These are phyloP conservation scores for Actinidia arguta DNA, from an alignment of 179 eudicot genomes.

Conservation along the genomic window DNA sequence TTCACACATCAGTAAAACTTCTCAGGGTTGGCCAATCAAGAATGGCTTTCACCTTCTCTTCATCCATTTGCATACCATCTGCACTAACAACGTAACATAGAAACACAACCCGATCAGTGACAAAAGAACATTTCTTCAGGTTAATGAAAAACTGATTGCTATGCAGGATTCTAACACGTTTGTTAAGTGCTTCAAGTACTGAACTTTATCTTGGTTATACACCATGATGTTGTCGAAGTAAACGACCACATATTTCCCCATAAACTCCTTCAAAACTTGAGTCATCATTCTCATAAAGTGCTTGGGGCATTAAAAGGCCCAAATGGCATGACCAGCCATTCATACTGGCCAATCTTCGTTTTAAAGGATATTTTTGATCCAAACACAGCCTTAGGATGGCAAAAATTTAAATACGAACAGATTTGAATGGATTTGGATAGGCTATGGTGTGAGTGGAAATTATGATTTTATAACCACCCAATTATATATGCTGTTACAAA, in stretches of 20 bases:
- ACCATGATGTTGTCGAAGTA: background rate
- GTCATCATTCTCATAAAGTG: background rate
- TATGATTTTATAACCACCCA: too few relatives aligned
- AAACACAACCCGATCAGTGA: background rate
- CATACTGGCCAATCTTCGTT: too few relatives aligned
- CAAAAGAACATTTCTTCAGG: background rate
- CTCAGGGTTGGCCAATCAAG: background rate
- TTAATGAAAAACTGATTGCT: background rate
- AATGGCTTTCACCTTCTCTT: background rate
- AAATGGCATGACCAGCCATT: background rate
- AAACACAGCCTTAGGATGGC: too few relatives aligned
- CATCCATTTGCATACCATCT: constrained; percentile 1
- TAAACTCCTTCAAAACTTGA: background rate
- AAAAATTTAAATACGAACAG: too few relatives aligned
- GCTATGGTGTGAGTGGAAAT: too few relatives aligned
- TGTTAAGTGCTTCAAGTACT: background rate
- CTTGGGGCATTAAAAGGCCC: background rate
- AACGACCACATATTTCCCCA: background rate
- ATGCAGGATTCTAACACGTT: background rate
- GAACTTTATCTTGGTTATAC: background rate
- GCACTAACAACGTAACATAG: background rate
- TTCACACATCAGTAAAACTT: background rate
- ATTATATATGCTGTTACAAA: too few relatives aligned
- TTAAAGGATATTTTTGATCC: background rate
- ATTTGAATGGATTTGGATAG: too few relatives aligned